These are phyloP conservation scores for Penicillium paradoxum DNA, from an alignment of 495 filamentous ascomycete species.

Conservation along the genomic window DNA sequence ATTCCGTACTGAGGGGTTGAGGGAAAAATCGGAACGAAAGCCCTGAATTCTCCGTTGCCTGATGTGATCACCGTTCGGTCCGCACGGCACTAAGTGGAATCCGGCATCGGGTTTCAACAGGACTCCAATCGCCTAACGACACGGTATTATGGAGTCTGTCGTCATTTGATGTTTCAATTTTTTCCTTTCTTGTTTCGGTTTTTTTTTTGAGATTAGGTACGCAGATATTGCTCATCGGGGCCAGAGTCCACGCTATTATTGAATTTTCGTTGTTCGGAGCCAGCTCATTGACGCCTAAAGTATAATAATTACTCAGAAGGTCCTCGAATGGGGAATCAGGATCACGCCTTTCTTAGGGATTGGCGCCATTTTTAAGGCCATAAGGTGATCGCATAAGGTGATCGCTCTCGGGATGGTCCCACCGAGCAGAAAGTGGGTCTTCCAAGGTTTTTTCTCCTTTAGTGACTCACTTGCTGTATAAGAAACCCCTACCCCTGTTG, in stretches of 20 bases:
- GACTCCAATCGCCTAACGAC: background rate
- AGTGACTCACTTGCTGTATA: constrained; percentile 24
- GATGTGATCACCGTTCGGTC: constrained; percentile 23
- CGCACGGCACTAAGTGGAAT: constrained; percentile 13
- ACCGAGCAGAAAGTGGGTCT: constrained; percentile 14
- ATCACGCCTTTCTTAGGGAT: constrained; percentile 20
- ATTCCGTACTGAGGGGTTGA: background rate
- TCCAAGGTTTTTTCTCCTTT: constrained; percentile 5
- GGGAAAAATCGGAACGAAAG: background rate
- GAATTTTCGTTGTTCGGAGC: no score
- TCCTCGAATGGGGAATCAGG: constrained; percentile 3
- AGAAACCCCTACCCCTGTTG: constrained; percentile 12
- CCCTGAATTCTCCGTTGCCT: constrained; percentile 12
- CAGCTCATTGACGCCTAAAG: background rate
- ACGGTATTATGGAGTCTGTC: background rate
- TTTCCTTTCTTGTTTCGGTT: background rate
- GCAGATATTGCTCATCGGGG: background rate
- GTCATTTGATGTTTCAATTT: constrained; percentile 4
- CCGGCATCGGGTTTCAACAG: constrained; percentile 14
- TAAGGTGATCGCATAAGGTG: constrained; percentile 17
- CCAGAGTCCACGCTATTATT: no score
- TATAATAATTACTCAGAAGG: background rate
- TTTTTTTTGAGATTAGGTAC: background rate
- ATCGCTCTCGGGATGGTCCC: constrained; percentile 11
- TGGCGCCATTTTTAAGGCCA: constrained; percentile 19